These are phyloP conservation scores for Exophiala lecanii-corni DNA, from an alignment of 2,329 filamentous ascomycete genomes.

Conservation along the genomic window DNA sequence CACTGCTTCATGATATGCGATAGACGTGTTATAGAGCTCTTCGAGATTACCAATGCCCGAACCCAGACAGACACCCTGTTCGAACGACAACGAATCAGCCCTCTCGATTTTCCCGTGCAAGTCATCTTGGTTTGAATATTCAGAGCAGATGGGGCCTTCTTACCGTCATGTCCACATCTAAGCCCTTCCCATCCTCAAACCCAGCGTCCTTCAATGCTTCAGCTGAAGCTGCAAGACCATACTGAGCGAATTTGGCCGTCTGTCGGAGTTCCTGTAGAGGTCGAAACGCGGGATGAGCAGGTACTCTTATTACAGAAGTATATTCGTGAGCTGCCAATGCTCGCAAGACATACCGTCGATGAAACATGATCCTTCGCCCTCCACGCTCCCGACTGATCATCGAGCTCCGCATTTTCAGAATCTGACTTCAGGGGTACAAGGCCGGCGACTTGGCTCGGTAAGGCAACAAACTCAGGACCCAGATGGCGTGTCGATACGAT, in stretches of 20 bases:
- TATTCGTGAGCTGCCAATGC: no score
- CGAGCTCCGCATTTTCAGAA: constrained; percentile 30
- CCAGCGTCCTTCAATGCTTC: constrained; percentile 81
- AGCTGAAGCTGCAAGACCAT: constrained; percentile 77
- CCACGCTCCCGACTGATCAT: constrained; percentile 34
- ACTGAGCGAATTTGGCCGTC: constrained; percentile 90
- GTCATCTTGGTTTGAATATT: not conserved
- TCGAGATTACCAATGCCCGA: constrained; percentile 94
- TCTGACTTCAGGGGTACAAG: constrained; percentile 60
- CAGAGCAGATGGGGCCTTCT: constrained; percentile 15
- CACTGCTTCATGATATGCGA: constrained; percentile 70
- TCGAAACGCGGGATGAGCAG: no score
- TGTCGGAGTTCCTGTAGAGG: constrained; percentile 67
- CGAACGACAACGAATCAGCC: no score
- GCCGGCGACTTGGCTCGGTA: constrained; percentile 82
- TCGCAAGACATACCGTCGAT: constrained; percentile 38
- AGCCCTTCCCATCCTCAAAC: constrained; percentile 60
- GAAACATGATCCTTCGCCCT: constrained; percentile 41
- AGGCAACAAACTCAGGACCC: constrained; percentile 60
- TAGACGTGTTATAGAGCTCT: constrained; percentile 77
- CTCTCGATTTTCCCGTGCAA: constrained; percentile 10
- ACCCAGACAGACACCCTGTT: constrained; percentile 86
- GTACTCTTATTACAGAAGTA: no score
- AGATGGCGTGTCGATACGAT: constrained; percentile 67
- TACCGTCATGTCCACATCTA: constrained; percentile 68